Evolutionary conservation across 2,329 filamentous ascomycete genomes (phyloP).

Genomic region (Colletotrichum brevisporum): DNA sequence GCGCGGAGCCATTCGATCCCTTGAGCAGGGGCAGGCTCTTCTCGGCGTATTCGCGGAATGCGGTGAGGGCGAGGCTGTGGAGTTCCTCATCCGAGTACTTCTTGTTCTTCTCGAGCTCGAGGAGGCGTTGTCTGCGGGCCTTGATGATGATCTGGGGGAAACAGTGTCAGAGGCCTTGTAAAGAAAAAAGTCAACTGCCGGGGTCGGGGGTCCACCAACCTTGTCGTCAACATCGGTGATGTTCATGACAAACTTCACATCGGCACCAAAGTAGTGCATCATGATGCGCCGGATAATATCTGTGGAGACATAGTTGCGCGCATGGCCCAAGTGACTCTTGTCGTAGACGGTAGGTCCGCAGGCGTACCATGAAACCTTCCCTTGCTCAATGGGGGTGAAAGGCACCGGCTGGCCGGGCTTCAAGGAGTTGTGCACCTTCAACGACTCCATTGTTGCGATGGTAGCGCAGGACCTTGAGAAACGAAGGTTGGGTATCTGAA

Average conservation of each 20-base stretch:
- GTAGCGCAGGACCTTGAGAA: slow-evolving; percentile 53
- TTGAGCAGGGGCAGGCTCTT: slow-evolving; percentile 68
- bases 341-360: slow-evolving; percentile 92
- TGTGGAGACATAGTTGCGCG: slow-evolving; percentile 90
- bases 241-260: slow-evolving; percentile 92
- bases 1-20: slow-evolving; percentile 54
- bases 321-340: slow-evolving; percentile 85
- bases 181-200: too few species aligned
- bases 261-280: slow-evolving; percentile 85
- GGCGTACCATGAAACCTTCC: slow-evolving; percentile 87
- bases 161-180: not conserved
- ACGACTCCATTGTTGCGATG: slow-evolving; percentile 62
- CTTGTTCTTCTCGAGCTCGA: slow-evolving; percentile 85
- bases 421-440: slow-evolving; percentile 86
- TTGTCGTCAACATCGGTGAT: slow-evolving; percentile 89
- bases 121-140: slow-evolving; percentile 83
- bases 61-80: slow-evolving; percentile 62
- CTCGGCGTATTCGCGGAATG: slow-evolving; percentile 70
- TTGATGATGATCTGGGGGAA: slow-evolving; percentile 67
- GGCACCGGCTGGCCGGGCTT: slow-evolving; percentile 78
- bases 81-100: slow-evolving; percentile 62
- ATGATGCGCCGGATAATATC: slow-evolving; percentile 90
- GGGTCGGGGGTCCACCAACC: slow-evolving; percentile 53
- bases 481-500: slow-evolving; percentile 42
- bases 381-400: slow-evolving; percentile 80